Percentiles rank a stretch among this genome's conserved stretches.
Conservation (phyloP, 495 filamentous ascomycete genomes). For the Bathelium albidoporum region DNA sequence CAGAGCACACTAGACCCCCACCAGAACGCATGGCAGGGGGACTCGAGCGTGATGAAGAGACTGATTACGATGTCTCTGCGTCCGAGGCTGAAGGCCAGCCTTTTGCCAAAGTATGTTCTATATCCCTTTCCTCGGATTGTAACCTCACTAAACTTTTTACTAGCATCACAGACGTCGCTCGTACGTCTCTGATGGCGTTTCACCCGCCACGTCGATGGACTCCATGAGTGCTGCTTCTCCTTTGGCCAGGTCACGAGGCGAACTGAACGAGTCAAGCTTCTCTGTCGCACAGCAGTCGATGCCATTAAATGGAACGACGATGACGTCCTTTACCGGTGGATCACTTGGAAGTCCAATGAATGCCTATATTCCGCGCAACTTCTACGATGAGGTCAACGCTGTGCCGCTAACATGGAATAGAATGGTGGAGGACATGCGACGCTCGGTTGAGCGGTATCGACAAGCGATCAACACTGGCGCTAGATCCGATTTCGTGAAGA, state of each 20-base stretch:
- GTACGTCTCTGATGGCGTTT: conserved; percentile 59
- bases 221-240: conserved; percentile 58
- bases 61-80: conserved; percentile 77
- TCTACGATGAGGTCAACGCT: conserved; percentile 72
- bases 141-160: background rate
- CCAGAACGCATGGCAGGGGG: conserved; percentile 87
- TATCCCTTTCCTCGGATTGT: background rate
- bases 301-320: conserved; percentile 48
- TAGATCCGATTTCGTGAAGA: conserved; percentile 79
- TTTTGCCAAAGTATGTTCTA: conserved; percentile 36
- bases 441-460: conserved; percentile 75
- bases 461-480: conserved; percentile 70
- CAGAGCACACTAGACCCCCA: conserved; percentile 81
- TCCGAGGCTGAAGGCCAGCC: conserved; percentile 71
- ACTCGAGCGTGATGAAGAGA: conserved; percentile 48
- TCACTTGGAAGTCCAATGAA: conserved; percentile 30
- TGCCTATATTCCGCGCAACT: conserved; percentile 58
- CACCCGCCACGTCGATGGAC: conserved; percentile 85
- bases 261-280: conserved; percentile 35
- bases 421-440: conserved; percentile 81
- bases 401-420: conserved; percentile 76
- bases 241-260: conserved; percentile 29
- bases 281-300: conserved; percentile 37
- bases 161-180: conserved; percentile 52
- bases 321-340: conserved; percentile 45